phyloP scores from a whole-genome alignment of 225 moss, liverwort and hornwort genomes.

The Antitrichia curtipendula region DNA sequence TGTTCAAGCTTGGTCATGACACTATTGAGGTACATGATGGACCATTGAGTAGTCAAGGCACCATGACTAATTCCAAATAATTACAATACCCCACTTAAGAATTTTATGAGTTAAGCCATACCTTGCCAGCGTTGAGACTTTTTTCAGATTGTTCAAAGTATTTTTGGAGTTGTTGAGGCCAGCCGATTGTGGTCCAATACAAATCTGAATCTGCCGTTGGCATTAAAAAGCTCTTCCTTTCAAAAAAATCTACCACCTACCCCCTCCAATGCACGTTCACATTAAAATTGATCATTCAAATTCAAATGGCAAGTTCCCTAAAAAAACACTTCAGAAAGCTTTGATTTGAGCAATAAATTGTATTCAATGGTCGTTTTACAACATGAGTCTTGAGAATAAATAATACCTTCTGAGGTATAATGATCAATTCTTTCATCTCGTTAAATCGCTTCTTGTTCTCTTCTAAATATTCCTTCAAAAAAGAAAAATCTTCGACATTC shows the following conservation, averaged over 20 bases:
- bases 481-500: constrained; percentile 21
- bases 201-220: constrained; percentile 17
- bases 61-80: not conserved
- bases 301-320: not conserved
- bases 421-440: constrained; percentile 17
- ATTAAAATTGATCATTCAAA: not conserved
- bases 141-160: constrained; percentile 9
- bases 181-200: constrained; percentile 34
- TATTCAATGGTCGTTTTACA: not conserved
- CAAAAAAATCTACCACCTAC: constrained; percentile 35
- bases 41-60: not conserved
- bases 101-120: not conserved
- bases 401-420: constrained; percentile 11
- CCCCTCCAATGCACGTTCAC: not conserved
- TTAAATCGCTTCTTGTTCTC: constrained; percentile 12
- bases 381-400: not conserved
- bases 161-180: constrained; percentile 40
- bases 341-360: not conserved
- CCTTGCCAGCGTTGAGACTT: constrained; percentile 1
- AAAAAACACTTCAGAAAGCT: not conserved
- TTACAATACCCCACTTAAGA: not conserved
- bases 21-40: not conserved
- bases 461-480: not conserved
- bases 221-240: constrained; percentile 16
- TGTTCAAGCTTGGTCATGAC: not conserved